Evolutionary conservation across 768 basidiomycete genomes (phyloP).

Genomic region (Tulasnella sp.): DNA sequence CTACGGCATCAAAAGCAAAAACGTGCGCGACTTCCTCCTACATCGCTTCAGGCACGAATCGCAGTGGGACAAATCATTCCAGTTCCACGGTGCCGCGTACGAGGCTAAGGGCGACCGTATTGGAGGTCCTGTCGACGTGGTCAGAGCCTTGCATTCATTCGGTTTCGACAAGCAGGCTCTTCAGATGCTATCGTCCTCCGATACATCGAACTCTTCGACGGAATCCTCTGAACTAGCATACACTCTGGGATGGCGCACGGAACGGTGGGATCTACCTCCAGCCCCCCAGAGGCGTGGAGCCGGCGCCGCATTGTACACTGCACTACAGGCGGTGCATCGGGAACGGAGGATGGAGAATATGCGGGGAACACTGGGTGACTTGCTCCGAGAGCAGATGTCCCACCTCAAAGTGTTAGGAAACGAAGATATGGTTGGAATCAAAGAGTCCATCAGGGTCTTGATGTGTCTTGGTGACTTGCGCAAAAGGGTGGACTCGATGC

Average conservation of each 20-base stretch:
- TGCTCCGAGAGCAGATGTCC: constrained; percentile 49
- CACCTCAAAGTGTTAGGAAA: constrained; percentile 54
- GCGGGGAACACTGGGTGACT: constrained; percentile 37
- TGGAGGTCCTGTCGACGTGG: constrained; percentile 48
- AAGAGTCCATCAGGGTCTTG: constrained; percentile 53
- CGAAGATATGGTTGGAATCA: constrained; percentile 71
- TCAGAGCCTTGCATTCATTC: constrained; percentile 75
- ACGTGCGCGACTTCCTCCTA: constrained; percentile 70
- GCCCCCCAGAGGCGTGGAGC: constrained; percentile 21
- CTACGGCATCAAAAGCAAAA: constrained; percentile 75
- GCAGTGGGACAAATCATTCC: constrained; percentile 86
- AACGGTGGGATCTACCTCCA: constrained; percentile 88
- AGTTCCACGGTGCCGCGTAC: constrained; percentile 74
- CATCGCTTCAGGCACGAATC: constrained; percentile 85
- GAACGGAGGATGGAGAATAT: constrained; percentile 49
- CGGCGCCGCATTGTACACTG: constrained; percentile 52
- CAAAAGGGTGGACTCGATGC: background rate
- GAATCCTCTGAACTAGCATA: constrained; percentile 46
- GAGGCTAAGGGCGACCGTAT: constrained; percentile 44
- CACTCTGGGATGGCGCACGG: constrained; percentile 86
- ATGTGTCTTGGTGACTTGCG: constrained; percentile 73
- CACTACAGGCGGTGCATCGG: constrained; percentile 70
- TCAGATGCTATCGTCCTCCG: constrained; percentile 33
- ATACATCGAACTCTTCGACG: background rate
- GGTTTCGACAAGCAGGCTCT: constrained; percentile 87